These are phyloP conservation scores for Neopestalotiopsis clavispora DNA, from an alignment of 2,329 filamentous ascomycete genomes.

Conservation along the genomic window DNA sequence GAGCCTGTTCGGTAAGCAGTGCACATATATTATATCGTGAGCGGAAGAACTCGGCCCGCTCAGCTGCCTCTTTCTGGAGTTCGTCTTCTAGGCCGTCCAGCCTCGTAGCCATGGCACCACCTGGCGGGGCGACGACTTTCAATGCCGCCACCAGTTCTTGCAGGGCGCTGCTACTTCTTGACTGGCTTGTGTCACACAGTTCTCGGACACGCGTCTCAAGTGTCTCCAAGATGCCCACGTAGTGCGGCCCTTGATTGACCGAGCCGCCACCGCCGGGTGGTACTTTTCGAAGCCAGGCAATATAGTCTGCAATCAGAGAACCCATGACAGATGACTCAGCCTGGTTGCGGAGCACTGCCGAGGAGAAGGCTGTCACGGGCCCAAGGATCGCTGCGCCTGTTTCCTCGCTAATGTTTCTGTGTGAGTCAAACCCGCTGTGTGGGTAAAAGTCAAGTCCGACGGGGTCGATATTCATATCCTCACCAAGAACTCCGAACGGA, in stretches of 20 bases:
- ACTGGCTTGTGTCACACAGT: constrained; percentile 7
- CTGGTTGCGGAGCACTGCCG: constrained; percentile 11
- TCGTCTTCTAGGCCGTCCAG: constrained; percentile 4
- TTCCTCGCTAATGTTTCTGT: constrained; percentile 7
- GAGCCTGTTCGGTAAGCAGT: constrained; percentile 12
- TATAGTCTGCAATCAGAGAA: constrained; percentile 10
- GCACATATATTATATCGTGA: constrained; percentile 14
- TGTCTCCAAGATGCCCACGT: constrained; percentile 12
- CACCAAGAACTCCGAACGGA: not conserved
- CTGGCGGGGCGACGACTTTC: constrained; percentile 1
- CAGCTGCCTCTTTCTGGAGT: constrained; percentile 7
- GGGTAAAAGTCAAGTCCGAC: not conserved
- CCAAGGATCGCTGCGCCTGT: constrained; percentile 10
- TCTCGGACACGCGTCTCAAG: constrained; percentile 13
- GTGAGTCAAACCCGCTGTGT: not conserved
- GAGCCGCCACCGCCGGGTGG: constrained; percentile 14
- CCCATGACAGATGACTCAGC: constrained; percentile 13
- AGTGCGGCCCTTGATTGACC: constrained; percentile 7
- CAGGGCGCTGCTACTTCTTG: constrained; percentile 4
- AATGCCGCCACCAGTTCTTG: constrained; percentile 1
- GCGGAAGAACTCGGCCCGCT: constrained; percentile 9
- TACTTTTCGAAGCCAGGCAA: constrained; percentile 11
- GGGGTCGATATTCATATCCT: constrained; percentile 10
- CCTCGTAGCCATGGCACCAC: constrained; percentile 6
- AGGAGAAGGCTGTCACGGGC: constrained; percentile 7